phyloP scores from a whole-genome alignment of 1,284 basidiomycete species.

The Sutorius eximius region DNA sequence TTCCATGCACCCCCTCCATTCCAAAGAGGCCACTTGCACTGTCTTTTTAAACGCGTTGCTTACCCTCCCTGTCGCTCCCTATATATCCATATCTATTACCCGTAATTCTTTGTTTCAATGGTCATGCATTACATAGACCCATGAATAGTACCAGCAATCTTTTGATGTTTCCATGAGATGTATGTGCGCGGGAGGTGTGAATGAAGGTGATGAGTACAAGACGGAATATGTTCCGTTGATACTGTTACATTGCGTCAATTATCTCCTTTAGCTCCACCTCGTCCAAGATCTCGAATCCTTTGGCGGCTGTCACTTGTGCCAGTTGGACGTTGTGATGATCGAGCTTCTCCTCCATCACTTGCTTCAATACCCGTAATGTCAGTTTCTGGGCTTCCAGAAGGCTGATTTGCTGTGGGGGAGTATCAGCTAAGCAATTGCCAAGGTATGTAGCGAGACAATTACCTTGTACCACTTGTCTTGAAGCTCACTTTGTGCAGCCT shows the following conservation, averaged over 20 bases:
- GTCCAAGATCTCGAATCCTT: conserved; percentile 83
- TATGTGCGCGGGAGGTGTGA: not conserved
- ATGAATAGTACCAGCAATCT: conserved; percentile 1
- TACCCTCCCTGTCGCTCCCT: not conserved
- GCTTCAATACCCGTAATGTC: conserved; percentile 90
- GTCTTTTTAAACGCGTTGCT: conserved; percentile 8
- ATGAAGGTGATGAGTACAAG: not conserved
- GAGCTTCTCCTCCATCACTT: conserved; percentile 95
- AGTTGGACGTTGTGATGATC: conserved; percentile 86
- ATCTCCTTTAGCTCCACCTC: conserved; percentile 76
- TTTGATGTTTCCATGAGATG: not conserved
- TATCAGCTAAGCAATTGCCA: not conserved
- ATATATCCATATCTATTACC: conserved; percentile 29
- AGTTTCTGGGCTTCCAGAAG: conserved; percentile 86
- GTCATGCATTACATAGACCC: conserved; percentile 4
- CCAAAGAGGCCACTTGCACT: conserved; percentile 13
- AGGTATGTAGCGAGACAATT: conserved; percentile 16
- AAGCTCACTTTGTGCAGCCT: conserved; percentile 95
- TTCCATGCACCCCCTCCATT: conserved; percentile 7
- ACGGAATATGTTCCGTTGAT: conserved; percentile 8
- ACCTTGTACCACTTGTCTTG: conserved; percentile 99
- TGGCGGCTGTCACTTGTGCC: conserved; percentile 80
- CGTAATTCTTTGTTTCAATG: conserved; percentile 12
- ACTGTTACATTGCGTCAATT: conserved; percentile 72
- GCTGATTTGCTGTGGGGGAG: conserved; percentile 77